Conservation (phyloP, 179 eudicot genomes). For the Carnegiea gigantea region DNA sequence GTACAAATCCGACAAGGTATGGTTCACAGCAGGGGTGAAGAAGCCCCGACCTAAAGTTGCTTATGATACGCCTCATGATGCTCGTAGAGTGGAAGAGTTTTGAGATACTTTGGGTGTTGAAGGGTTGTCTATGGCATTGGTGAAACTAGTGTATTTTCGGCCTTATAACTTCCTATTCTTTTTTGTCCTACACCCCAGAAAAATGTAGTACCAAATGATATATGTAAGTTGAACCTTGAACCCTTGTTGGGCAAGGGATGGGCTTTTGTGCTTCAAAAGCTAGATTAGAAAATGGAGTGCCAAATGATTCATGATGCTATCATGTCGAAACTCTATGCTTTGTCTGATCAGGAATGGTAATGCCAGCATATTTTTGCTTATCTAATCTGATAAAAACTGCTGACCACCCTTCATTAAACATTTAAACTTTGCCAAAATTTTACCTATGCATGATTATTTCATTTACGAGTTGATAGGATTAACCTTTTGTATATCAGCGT, state of each 20-base stretch:
- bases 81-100: constrained; percentile 55
- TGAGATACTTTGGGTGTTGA: constrained; percentile 25
- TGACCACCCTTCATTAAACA: too few relatives aligned
- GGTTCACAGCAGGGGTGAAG: constrained; percentile 84
- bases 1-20: constrained; percentile 71
- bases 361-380: too few relatives aligned
- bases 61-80: constrained; percentile 58
- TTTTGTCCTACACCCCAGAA: background rate
- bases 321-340: too few relatives aligned
- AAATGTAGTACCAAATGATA: background rate
- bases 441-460: too few relatives aligned
- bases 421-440: too few relatives aligned
- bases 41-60: constrained; percentile 70
- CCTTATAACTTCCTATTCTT: background rate
- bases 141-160: constrained; percentile 15
- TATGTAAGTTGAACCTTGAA: constrained; percentile 1
- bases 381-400: too few relatives aligned
- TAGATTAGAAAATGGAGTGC: background rate
- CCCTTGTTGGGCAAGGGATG: background rate
- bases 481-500: too few relatives aligned
- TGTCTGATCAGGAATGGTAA: too few relatives aligned
- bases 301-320: background rate
- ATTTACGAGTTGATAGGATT: too few relatives aligned
- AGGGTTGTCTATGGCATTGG: background rate
- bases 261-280: background rate